Conservation (phyloP, 2,329 filamentous ascomycete genomes). For the Colletotrichum eleusines region DNA sequence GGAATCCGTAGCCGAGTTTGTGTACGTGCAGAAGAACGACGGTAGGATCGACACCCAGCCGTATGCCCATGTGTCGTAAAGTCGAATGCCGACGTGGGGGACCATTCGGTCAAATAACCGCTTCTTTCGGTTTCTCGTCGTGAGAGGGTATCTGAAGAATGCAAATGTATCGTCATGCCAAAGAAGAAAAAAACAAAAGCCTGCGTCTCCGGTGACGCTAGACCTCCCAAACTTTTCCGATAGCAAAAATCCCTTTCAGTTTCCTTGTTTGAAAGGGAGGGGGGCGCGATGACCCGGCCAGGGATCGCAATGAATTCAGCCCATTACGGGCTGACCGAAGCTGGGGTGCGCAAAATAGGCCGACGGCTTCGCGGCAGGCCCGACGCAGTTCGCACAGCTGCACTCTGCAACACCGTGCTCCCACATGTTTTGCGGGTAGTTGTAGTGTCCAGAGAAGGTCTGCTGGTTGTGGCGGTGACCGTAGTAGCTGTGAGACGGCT, state of each 20-base stretch:
- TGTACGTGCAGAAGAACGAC: neutral
- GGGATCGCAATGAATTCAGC: slow-evolving; percentile 50
- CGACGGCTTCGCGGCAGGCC: slow-evolving; percentile 57
- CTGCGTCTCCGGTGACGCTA: slow-evolving; percentile 38
- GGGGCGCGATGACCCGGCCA: slow-evolving; percentile 1
- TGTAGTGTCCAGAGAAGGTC: slow-evolving; percentile 58
- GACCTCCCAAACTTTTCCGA: slow-evolving; percentile 42
- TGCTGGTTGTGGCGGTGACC: slow-evolving; percentile 53
- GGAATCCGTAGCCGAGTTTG: neutral
- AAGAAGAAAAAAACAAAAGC: slow-evolving; percentile 33
- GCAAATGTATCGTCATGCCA: slow-evolving; percentile 44
- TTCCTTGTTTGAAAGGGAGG: no score
- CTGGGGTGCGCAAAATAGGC: slow-evolving; percentile 62
- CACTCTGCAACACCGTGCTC: slow-evolving; percentile 64
- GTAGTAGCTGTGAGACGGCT: slow-evolving; percentile 53
- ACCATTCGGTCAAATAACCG: slow-evolving; percentile 40
- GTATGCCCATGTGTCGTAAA: slow-evolving; percentile 40
- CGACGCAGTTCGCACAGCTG: slow-evolving; percentile 60
- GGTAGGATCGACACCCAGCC: neutral
- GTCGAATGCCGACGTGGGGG: slow-evolving; percentile 30
- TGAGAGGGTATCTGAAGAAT: slow-evolving; percentile 44
- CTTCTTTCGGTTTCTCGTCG: slow-evolving; percentile 43
- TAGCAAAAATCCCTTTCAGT: slow-evolving; percentile 36
- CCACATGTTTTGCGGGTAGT: slow-evolving; percentile 61
- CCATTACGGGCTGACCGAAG: slow-evolving; percentile 68